phyloP scores from a whole-genome alignment of 1,284 basidiomycete species.

The Ganoderma leucocontextum region DNA sequence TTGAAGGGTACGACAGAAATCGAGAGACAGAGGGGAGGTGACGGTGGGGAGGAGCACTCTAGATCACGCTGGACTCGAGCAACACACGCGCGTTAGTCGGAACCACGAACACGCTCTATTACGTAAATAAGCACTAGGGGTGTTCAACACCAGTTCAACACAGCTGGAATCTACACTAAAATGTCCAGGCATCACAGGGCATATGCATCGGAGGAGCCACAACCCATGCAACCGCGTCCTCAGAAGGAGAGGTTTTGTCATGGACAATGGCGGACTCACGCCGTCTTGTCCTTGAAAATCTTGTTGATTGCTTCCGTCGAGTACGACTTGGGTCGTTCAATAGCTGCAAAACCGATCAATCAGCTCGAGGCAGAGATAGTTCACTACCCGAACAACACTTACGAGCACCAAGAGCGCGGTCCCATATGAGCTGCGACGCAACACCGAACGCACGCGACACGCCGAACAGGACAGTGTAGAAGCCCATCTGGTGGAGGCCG shows the following conservation, averaged over 20 bases:
- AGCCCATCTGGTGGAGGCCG: slow-evolving; percentile 89
- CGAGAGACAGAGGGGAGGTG: background rate
- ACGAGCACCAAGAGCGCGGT: slow-evolving; percentile 94
- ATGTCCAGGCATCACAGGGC: slow-evolving; percentile 14
- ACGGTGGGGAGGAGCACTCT: background rate
- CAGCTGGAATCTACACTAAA: slow-evolving; percentile 19
- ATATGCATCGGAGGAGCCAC: slow-evolving; percentile 1
- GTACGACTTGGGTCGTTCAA: slow-evolving; percentile 90
- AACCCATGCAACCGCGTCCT: slow-evolving; percentile 8
- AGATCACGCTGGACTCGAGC: background rate
- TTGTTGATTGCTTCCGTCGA: slow-evolving; percentile 79
- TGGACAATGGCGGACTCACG: slow-evolving; percentile 31
- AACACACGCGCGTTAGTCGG: slow-evolving; percentile 14
- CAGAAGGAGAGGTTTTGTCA: slow-evolving; percentile 16
- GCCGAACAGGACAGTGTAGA: slow-evolving; percentile 97
- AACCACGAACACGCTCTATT: slow-evolving; percentile 23
- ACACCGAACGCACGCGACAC: slow-evolving; percentile 95
- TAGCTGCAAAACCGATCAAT: slow-evolving; percentile 52
- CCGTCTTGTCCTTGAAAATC: slow-evolving; percentile 68
- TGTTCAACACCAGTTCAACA: slow-evolving; percentile 22
- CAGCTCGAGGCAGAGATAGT: slow-evolving; percentile 10
- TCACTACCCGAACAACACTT: slow-evolving; percentile 43
- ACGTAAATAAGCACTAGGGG: slow-evolving; percentile 25
- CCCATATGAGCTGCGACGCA: slow-evolving; percentile 91
- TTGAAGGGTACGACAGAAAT: background rate